These are phyloP conservation scores for Pseudonitzschia multiseries DNA, from an alignment of 108 stramenopile genomes.

Conservation along the genomic window DNA sequence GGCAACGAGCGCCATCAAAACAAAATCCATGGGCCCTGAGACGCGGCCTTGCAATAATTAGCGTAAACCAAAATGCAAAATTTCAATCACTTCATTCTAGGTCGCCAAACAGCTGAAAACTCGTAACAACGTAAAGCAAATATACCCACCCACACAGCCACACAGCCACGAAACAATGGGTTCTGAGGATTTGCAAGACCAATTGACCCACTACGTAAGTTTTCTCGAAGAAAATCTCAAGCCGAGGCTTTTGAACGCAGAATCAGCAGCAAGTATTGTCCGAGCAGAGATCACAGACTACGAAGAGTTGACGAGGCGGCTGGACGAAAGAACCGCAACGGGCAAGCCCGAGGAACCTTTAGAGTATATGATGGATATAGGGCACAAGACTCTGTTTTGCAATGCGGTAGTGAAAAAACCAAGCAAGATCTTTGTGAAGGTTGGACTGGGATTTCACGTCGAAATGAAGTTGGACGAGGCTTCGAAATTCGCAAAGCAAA, in stretches of 20 bases:
- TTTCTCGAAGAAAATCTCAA: constrained; percentile 14
- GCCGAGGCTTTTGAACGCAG: constrained; percentile 10
- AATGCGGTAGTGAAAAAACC: constrained; percentile 31
- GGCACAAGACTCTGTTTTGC: constrained; percentile 54
- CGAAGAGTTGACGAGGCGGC: not conserved
- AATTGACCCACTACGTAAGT: not conserved
- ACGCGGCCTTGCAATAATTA: too few species aligned
- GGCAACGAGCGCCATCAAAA: too few species aligned
- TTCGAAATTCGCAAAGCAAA: constrained; percentile 42
- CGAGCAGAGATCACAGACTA: constrained; percentile 13
- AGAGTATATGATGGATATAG: constrained; percentile 45
- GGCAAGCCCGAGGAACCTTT: not conserved
- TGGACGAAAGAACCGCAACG: not conserved
- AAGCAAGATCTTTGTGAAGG: constrained; percentile 52
- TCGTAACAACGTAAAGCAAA: not conserved
- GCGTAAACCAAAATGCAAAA: too few species aligned
- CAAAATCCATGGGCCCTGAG: too few species aligned
- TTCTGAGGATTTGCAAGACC: constrained; percentile 7
- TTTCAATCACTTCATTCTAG: too few species aligned
- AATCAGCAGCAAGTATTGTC: constrained; percentile 1
- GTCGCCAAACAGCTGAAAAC: not conserved
- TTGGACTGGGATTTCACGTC: constrained; percentile 76
- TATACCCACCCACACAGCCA: not conserved
- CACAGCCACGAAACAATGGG: not conserved
- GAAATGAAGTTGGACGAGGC: constrained; percentile 68